These are phyloP conservation scores for Cladorrhinum sp. DNA, from an alignment of 2,329 filamentous ascomycete genomes.

Conservation along the genomic window DNA sequence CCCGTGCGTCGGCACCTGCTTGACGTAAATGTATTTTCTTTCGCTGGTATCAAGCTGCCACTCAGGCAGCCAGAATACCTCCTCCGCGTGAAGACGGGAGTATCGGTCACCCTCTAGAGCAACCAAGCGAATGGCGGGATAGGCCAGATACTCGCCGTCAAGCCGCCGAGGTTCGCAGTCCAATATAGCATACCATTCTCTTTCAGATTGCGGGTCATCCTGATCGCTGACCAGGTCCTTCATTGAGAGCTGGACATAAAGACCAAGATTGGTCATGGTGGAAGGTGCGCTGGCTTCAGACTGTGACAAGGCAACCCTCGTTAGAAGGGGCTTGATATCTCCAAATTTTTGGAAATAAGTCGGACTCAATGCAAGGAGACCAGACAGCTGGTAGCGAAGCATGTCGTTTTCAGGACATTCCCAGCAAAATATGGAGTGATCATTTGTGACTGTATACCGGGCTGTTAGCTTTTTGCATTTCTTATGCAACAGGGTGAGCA, in stretches of 20 bases:
- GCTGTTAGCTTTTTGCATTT: too few relatives aligned
- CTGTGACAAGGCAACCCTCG: neutral
- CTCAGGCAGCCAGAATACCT: neutral
- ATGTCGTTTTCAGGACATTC: neutral
- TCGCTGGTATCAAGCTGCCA: neutral
- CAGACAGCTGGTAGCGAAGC: neutral
- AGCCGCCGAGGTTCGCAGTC: too few relatives aligned
- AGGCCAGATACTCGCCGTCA: neutral
- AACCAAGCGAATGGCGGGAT: neutral
- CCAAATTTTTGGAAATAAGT: neutral
- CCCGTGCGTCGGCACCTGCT: neutral
- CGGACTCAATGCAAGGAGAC: neutral
- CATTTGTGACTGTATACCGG: neutral
- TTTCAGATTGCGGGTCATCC: too few relatives aligned
- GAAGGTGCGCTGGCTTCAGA: neutral
- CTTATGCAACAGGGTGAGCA: too few relatives aligned
- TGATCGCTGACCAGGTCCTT: too few relatives aligned
- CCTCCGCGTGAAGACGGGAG: neutral
- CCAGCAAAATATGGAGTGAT: conserved; percentile 4
- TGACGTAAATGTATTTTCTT: conserved; percentile 2
- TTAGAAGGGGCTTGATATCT: neutral
- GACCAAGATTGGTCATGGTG: conserved; percentile 2
- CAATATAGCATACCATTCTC: neutral
- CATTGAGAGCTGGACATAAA: neutral
- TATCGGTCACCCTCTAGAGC: conserved; percentile 1